These are phyloP conservation scores for Vigna reflexopilosa DNA, from an alignment of 306 rosid species.

Conservation along the genomic window DNA sequence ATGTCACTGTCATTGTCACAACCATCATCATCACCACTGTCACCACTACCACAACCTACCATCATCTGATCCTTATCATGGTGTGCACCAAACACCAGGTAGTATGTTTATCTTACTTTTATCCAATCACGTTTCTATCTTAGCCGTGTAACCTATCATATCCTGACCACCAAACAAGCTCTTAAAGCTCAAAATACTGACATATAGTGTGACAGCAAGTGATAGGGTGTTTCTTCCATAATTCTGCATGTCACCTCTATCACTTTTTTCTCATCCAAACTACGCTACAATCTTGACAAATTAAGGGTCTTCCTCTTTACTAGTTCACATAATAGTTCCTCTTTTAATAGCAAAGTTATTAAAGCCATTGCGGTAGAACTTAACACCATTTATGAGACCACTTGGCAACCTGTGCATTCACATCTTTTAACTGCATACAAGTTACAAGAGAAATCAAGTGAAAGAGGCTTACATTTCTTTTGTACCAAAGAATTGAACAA, in stretches of 20 bases:
- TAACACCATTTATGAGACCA: slow-evolving; percentile 7
- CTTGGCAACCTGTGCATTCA: not conserved
- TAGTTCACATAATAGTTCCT: slow-evolving; percentile 29
- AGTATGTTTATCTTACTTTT: too few species aligned
- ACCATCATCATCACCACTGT: not conserved
- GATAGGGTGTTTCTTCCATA: not conserved
- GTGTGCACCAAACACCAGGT: too few species aligned
- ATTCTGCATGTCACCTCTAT: not conserved
- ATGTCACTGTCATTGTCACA: too few species aligned
- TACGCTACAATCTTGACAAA: slow-evolving; percentile 7
- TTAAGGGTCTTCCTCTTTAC: slow-evolving; percentile 5
- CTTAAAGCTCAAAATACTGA: not conserved
- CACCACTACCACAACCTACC: too few species aligned
- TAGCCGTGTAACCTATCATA: too few species aligned
- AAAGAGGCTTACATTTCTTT: slow-evolving; percentile 82
- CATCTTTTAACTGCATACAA: slow-evolving; percentile 14
- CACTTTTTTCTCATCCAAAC: not conserved
- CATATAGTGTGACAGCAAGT: slow-evolving; percentile 4
- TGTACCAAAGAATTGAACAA: slow-evolving; percentile 94
- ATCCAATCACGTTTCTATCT: too few species aligned
- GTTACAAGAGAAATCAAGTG: slow-evolving; percentile 26
- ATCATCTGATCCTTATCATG: too few species aligned
- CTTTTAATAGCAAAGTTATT: not conserved
- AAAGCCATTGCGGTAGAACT: not conserved
- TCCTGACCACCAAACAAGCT: too few species aligned